These are phyloP conservation scores for Sicyos edulis DNA, from an alignment of 306 rosid species.

Conservation along the genomic window DNA sequence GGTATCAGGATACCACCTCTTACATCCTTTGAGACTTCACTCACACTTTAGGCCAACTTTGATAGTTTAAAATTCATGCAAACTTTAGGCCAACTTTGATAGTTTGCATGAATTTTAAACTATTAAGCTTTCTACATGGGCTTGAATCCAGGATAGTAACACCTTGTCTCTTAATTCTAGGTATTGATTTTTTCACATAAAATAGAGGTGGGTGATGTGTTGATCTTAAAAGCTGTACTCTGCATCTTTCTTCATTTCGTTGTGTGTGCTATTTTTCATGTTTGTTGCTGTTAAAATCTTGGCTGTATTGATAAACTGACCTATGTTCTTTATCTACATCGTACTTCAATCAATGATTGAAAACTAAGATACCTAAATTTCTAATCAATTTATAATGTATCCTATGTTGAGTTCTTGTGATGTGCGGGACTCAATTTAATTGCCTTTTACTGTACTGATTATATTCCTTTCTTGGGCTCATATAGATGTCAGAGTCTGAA, in stretches of 20 bases:
- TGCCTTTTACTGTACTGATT: constrained; percentile 19
- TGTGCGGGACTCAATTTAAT: neutral
- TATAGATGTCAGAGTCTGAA: constrained; percentile 58
- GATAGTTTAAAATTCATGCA: too few species aligned
- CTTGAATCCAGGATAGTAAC: neutral
- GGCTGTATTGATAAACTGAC: neutral
- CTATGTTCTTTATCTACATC: neutral
- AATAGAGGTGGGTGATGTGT: constrained; percentile 1
- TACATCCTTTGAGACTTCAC: neutral
- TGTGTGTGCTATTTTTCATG: neutral
- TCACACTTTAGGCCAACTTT: neutral
- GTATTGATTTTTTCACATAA: neutral
- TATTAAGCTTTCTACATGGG: neutral
- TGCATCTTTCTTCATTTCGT: neutral
- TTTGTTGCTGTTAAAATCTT: neutral
- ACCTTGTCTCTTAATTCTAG: neutral
- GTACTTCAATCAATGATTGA: neutral
- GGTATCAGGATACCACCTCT: neutral
- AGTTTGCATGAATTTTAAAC: neutral
- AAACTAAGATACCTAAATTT: neutral
- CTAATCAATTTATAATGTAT: neutral
- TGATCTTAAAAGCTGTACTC: neutral
- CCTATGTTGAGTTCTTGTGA: neutral
- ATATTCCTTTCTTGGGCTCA: constrained; percentile 18
- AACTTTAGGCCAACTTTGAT: neutral